These are phyloP conservation scores for Mortierella alpina DNA, from an alignment of 192 early-diverging fungal genomes.

Conservation along the genomic window DNA sequence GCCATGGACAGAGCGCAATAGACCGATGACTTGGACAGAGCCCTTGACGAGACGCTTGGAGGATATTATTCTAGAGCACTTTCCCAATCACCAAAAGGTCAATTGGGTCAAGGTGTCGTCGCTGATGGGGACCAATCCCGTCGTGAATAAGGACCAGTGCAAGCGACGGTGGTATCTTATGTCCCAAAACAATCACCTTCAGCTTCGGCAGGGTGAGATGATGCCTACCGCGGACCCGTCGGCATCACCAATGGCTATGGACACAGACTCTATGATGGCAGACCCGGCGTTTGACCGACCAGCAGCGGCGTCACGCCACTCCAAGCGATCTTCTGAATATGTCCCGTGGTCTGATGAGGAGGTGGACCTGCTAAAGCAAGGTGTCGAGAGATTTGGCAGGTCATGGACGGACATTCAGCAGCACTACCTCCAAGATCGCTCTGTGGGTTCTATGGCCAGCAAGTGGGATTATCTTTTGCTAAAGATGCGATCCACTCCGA, in stretches of 20 bases:
- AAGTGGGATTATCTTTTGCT: slow-evolving; percentile 16
- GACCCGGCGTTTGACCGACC: too few species aligned
- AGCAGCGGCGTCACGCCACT: too few species aligned
- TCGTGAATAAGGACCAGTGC: slow-evolving; percentile 33
- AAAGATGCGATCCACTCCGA: neutral
- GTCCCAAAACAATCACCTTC: slow-evolving; percentile 19
- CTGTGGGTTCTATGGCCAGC: slow-evolving; percentile 12
- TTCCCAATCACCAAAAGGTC: slow-evolving; percentile 26
- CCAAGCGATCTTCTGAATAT: slow-evolving; percentile 4
- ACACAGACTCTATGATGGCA: neutral
- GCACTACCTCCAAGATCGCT: slow-evolving; percentile 16
- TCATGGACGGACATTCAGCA: slow-evolving; percentile 14
- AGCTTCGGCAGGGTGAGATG: neutral
- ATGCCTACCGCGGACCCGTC: neutral
- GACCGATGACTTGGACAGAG: slow-evolving; percentile 48
- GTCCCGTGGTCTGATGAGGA: slow-evolving; percentile 15
- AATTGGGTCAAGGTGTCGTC: slow-evolving; percentile 32
- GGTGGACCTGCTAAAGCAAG: slow-evolving; percentile 4
- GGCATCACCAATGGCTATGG: slow-evolving; percentile 2
- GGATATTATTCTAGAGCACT: slow-evolving; percentile 20
- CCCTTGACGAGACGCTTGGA: slow-evolving; percentile 27
- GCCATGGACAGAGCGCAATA: slow-evolving; percentile 16
- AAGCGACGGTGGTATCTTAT: slow-evolving; percentile 45
- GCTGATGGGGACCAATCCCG: slow-evolving; percentile 22
- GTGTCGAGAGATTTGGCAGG: slow-evolving; percentile 15